Conservation (phyloP, 192 early-diverging fungal genomes). For the Rhizoclosmatium sp. region DNA sequence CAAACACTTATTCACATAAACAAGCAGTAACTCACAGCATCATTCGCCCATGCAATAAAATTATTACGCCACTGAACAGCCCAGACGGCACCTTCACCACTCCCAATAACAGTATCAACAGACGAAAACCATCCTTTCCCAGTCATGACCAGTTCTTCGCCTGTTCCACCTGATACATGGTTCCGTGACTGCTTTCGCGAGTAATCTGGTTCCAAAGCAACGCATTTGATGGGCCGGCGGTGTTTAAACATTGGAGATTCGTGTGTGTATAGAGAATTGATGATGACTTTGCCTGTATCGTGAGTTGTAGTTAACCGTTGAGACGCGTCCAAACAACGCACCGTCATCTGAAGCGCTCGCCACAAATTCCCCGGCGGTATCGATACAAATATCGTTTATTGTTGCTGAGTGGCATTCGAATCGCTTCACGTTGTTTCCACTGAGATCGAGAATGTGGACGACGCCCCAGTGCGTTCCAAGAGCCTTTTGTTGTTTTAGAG, state of each 20-base stretch:
- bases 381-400: conserved; percentile 88
- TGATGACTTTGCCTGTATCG: conserved; percentile 77
- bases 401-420: conserved; percentile 86
- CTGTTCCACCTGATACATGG: conserved; percentile 90
- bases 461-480: conserved; percentile 93
- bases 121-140: conserved; percentile 95
- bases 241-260: conserved; percentile 80
- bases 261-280: conserved; percentile 80
- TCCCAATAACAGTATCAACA: conserved; percentile 79
- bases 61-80: conserved; percentile 83
- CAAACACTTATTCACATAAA: neutral
- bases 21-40: conserved; percentile 57
- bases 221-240: conserved; percentile 86
- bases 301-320: neutral
- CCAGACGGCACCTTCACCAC: conserved; percentile 90
- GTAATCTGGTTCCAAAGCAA: conserved; percentile 91
- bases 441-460: conserved; percentile 89
- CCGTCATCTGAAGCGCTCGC: conserved; percentile 94
- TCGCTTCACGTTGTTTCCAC: conserved; percentile 87
- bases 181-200: conserved; percentile 74
- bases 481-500: conserved; percentile 48
- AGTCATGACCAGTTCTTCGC: conserved; percentile 84
- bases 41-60: conserved; percentile 95
- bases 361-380: conserved; percentile 83
- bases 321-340: conserved; percentile 38